These are phyloP conservation scores for Phialophora expanda DNA, from an alignment of 2,329 filamentous ascomycete species.

Conservation along the genomic window DNA sequence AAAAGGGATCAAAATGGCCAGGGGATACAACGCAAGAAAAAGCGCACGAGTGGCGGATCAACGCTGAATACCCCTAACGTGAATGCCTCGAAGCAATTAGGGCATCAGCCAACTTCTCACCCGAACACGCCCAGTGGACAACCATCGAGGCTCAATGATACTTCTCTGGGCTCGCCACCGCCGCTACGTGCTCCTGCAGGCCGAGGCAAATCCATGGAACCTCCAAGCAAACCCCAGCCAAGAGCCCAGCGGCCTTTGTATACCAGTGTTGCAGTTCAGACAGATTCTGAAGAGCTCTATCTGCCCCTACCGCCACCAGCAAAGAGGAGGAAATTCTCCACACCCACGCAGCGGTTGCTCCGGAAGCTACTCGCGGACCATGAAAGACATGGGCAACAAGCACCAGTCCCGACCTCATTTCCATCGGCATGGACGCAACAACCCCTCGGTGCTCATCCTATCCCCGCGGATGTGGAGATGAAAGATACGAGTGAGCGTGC, in stretches of 20 bases:
- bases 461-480: slow-evolving; percentile 53
- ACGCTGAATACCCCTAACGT: slow-evolving; percentile 57
- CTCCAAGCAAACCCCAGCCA: slow-evolving; percentile 43
- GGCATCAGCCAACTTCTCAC: slow-evolving; percentile 25
- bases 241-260: slow-evolving; percentile 46
- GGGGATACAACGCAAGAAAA: slow-evolving; percentile 59
- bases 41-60: slow-evolving; percentile 62
- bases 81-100: slow-evolving; percentile 39
- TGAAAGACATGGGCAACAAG: slow-evolving; percentile 43
- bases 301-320: slow-evolving; percentile 40
- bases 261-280: slow-evolving; percentile 51
- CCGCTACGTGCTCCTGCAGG: slow-evolving; percentile 37
- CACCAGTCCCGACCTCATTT: slow-evolving; percentile 31
- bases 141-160: slow-evolving; percentile 18
- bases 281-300: slow-evolving; percentile 51
- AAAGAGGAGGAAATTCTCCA: slow-evolving; percentile 45
- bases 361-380: slow-evolving; percentile 51
- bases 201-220: slow-evolving; percentile 40
- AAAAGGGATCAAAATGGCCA: slow-evolving; percentile 50
- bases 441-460: slow-evolving; percentile 32
- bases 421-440: slow-evolving; percentile 11
- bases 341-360: slow-evolving; percentile 51
- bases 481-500: slow-evolving; percentile 45
- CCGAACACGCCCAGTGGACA: slow-evolving; percentile 29
- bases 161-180: slow-evolving; percentile 46